A percentile compares a stretch with the other conserved stretches of the same genome.
Conservation (phyloP, 257 asterid species). For the Solanum ahanhuiri region DNA sequence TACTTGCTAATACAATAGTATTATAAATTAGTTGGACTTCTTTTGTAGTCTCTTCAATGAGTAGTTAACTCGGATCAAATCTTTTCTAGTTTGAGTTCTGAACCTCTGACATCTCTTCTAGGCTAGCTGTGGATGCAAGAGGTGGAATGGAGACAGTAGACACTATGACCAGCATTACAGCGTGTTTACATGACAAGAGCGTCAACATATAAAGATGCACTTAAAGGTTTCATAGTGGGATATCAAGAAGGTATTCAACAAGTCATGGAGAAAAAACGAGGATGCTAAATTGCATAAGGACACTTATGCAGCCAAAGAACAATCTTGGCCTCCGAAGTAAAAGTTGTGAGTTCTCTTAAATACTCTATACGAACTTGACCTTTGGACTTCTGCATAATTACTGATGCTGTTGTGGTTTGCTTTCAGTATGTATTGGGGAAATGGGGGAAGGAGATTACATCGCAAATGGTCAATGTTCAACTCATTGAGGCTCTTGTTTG, state of each 20-base stretch:
- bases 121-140: conserved; percentile 67
- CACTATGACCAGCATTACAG: conserved; percentile 69
- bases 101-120: neutral
- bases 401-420: neutral
- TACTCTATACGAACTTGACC: neutral
- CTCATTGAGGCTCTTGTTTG: neutral
- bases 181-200: conserved; percentile 89
- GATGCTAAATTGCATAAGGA: conserved; percentile 5
- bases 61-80: neutral
- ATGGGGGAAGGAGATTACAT: neutral
- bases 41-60: neutral
- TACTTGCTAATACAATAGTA: neutral
- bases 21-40: neutral
- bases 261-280: conserved; percentile 59
- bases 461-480: neutral
- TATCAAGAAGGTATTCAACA: conserved; percentile 85
- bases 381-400: neutral
- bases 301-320: conserved; percentile 16
- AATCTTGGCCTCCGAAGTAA: neutral
- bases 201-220: conserved; percentile 73
- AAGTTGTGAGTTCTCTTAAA: neutral
- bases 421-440: neutral
- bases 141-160: conserved; percentile 92
- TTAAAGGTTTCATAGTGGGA: conserved; percentile 65
- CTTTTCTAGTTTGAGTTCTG: neutral